Evolutionary conservation across 345 rosid genomes (phyloP), one percentile per base, ranked within the genome.

Genomic region (Populus davidiana): DNA sequence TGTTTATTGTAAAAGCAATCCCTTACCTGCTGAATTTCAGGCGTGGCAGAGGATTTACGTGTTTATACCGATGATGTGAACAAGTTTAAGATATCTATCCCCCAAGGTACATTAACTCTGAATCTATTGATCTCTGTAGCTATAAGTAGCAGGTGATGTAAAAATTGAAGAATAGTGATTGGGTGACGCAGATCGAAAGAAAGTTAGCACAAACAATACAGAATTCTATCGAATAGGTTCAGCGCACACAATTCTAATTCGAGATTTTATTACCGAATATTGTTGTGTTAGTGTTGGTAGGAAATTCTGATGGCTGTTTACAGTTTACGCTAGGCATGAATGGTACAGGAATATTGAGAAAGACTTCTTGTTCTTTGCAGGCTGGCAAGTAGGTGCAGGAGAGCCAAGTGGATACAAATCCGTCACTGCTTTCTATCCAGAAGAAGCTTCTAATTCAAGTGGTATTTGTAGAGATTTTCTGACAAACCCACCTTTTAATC

Each of bases 371-470:
- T 59, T 78, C n/a, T 17, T 33, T 77, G 85, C 85, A 91, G 99
- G 89, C 72, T 93, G 99, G 99, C 83, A 78, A 81, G 86, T 90
- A 8, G 97, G 96, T 11, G 65, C 73, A 3, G 98, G 92, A 69
- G 97, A 93, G 70, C 87, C 94, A 0, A 85, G 73, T 79, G 94
- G 96, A 71, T 93, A 90, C 89, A 92, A 92, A 80, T 88, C 94
- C 16, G 86, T 96, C 81, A 96, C 93, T 9, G 96, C 98, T 75
- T 96, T 96, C 81, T 93, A 86, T 80, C 96, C 98, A 29, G 82
- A 72, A 69, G 93, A 86, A 79, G 67, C 87, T 71, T 73, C 96
- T 4, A 77, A 75, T 75, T 90, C 91, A 67, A 92, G 82, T 78
- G 97, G 98, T 95, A 89, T 31, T 64, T 61, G 21, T 31, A 14